Evolutionary conservation across 768 basidiomycete genomes (phyloP).

Genomic region (Collybia nuda): DNA sequence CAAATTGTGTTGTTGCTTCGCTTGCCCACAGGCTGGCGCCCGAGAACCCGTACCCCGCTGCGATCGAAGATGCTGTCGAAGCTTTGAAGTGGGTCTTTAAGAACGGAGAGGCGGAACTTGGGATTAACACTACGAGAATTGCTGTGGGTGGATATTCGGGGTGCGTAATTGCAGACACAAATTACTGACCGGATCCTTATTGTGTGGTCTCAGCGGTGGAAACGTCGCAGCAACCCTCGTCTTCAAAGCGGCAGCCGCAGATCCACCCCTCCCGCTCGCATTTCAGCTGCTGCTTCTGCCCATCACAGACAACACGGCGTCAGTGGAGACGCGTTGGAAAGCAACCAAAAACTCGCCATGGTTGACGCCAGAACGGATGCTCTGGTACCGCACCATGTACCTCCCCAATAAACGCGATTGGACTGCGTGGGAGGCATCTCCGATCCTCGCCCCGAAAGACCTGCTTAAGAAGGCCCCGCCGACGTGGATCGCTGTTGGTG

Average conservation of each 20-base stretch:
- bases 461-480: constrained; percentile 48
- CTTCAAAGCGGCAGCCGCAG: constrained; percentile 39
- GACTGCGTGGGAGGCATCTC: constrained; percentile 65
- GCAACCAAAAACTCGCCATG: constrained; percentile 33
- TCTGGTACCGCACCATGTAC: constrained; percentile 70
- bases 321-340: too few species aligned
- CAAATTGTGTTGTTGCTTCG: constrained; percentile 57
- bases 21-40: constrained; percentile 72
- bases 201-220: constrained; percentile 45
- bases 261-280: too few species aligned
- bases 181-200: not conserved
- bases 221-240: constrained; percentile 65
- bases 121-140: constrained; percentile 46
- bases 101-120: constrained; percentile 44
- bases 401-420: constrained; percentile 56
- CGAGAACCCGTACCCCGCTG: constrained; percentile 65
- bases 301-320: too few species aligned
- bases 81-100: constrained; percentile 57
- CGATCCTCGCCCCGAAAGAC: constrained; percentile 59
- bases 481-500: constrained; percentile 59
- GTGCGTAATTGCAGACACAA: too few species aligned
- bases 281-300: too few species aligned
- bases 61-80: constrained; percentile 66
- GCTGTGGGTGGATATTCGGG: constrained; percentile 74
- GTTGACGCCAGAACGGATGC: constrained; percentile 60